Evolutionary conservation across 345 rosid genomes (phyloP), one percentile per base, ranked within the genome.

Genomic region (Gossypium australe): DNA sequence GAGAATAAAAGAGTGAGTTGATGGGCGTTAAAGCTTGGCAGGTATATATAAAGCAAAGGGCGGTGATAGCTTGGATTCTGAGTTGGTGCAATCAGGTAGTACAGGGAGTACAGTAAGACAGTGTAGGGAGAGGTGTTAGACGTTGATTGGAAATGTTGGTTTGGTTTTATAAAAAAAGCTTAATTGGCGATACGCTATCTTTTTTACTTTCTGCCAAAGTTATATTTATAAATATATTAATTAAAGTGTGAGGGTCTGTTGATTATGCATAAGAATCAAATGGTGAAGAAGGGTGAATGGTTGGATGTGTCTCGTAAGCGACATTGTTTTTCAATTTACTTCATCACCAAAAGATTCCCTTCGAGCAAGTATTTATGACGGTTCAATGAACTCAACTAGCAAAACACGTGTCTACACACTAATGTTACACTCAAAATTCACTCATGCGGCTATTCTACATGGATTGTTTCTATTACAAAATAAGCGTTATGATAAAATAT

Each of bases 21-120:
- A 48, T 25, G 56, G 41, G 68, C 24, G 2, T 11, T 8, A 1
- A 2, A 45, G 24, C 43, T 38, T 7, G 2, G 18, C 27, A 11
- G 48, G 3, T 17, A 0, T 73, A 48, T 75, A 29, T 70, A 77
- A 24, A 72, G 78, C 8, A 65, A 49, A 58, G 11, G 55, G 25
- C 8, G 59, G 11, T 55, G 17, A 48, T 9, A 11, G 47, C 47
- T 16, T 17, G 24, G 65, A 18, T 53, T 51, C 1, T 3, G 63
- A 76, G 73, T 47, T 58, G 77, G 70, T 0, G 18, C 0, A 17
- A 79, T 89, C 80, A 7, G 9, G 80, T 82, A 71, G 77, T 9
- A 12, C 66, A 29, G n/a, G 76, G 76, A 76, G 72, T 68, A 78
- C 29, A 47, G 13, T 17, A 67, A 12, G 7, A 1, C 56, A 1